Percentiles rank a stretch among this genome's conserved stretches.
Conservation (phyloP, 2,329 filamentous ascomycete species). For the Colletotrichum sp. region DNA sequence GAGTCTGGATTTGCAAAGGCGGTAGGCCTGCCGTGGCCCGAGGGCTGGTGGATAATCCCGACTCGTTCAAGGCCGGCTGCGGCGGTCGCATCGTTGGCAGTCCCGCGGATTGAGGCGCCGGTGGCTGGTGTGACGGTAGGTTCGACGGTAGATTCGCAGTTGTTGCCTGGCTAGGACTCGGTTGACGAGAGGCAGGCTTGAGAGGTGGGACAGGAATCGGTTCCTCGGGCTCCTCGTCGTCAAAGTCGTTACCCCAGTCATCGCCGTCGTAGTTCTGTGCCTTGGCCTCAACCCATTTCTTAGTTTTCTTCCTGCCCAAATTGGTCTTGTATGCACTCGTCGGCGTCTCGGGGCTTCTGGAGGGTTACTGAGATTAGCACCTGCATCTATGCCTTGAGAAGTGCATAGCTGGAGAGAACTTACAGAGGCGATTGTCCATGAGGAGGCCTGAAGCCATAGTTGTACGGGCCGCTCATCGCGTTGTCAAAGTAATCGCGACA, state of each 20-base stretch:
- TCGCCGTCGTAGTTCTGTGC: slow-evolving; percentile 87
- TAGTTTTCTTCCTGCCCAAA: slow-evolving; percentile 86
- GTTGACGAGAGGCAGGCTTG: slow-evolving; percentile 4
- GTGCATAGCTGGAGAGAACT: neutral
- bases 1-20: slow-evolving; percentile 34
- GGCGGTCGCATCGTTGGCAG: slow-evolving; percentile 29
- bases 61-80: neutral
- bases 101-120: slow-evolving; percentile 22
- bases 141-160: slow-evolving; percentile 21
- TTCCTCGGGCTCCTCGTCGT: slow-evolving; percentile 52
- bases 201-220: slow-evolving; percentile 39
- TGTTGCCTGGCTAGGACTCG: slow-evolving; percentile 42
- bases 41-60: slow-evolving; percentile 22
- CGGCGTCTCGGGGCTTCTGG: slow-evolving; percentile 21
- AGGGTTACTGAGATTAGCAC: neutral
- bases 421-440: slow-evolving; percentile 16
- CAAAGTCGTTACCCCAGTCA: slow-evolving; percentile 81
- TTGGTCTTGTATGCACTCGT: slow-evolving; percentile 73
- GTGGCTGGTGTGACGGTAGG: slow-evolving; percentile 23
- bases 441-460: slow-evolving; percentile 15
- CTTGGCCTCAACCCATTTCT: slow-evolving; percentile 94
- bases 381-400: neutral
- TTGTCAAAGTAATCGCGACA: neutral
- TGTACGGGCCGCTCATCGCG: slow-evolving; percentile 17
- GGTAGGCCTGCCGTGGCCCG: slow-evolving; percentile 32